These are phyloP conservation scores for Coemansia sp. DNA, from an alignment of 192 early-diverging fungal genomes.

Conservation along the genomic window DNA sequence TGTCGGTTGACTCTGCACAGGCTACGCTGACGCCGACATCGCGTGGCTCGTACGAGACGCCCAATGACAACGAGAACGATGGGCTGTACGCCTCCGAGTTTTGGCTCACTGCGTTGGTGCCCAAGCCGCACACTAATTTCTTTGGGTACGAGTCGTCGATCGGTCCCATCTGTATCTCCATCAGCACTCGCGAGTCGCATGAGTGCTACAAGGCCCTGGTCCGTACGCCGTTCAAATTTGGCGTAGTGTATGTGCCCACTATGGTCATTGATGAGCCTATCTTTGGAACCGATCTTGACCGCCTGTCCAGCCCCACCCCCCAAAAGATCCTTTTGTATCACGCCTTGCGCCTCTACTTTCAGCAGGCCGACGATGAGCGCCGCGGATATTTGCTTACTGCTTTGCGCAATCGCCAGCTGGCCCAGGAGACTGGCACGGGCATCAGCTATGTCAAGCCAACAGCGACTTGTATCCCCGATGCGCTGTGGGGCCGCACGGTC, in stretches of 20 bases:
- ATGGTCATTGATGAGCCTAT: constrained; percentile 51
- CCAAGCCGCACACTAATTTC: constrained; percentile 58
- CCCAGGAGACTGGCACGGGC: constrained; percentile 17
- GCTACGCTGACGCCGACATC: constrained; percentile 22
- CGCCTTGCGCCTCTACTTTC: constrained; percentile 53
- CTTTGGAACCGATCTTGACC: constrained; percentile 54
- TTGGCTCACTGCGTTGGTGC: constrained; percentile 57
- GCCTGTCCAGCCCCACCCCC: constrained; percentile 47
- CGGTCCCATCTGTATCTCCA: constrained; percentile 56
- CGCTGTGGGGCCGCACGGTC: constrained; percentile 25
- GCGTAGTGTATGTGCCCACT: constrained; percentile 51
- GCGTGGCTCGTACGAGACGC: constrained; percentile 35
- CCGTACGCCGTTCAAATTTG: constrained; percentile 54
- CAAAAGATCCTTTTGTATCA: constrained; percentile 57
- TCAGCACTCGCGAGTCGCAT: constrained; percentile 55
- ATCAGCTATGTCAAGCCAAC: constrained; percentile 17
- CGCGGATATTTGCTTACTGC: constrained; percentile 45
- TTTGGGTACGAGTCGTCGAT: constrained; percentile 54
- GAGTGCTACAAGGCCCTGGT: constrained; percentile 57
- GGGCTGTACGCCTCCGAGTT: constrained; percentile 53
- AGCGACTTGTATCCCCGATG: constrained; percentile 15
- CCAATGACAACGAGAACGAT: constrained; percentile 58
- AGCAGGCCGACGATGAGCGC: constrained; percentile 55
- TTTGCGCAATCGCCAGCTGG: constrained; percentile 43
- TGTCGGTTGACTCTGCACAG: constrained; percentile 19